Evolutionary conservation across 768 basidiomycete genomes (phyloP).

Genomic region (Pulveroboletus sp.): DNA sequence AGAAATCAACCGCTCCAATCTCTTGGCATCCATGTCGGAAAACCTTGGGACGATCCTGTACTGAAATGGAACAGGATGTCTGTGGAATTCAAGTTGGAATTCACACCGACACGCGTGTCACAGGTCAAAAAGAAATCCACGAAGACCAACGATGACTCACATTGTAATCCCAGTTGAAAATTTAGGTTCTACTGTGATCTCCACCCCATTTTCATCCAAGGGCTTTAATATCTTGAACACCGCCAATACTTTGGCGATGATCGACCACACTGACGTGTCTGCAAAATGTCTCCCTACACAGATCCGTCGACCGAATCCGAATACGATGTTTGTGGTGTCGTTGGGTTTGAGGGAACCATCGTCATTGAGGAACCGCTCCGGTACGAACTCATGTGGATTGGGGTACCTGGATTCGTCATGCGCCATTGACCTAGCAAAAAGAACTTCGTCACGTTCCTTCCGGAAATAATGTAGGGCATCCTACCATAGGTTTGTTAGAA

Average conservation of each 20-base stretch:
- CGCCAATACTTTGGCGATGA: too few species aligned
- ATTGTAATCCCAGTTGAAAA: not conserved
- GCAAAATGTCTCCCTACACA: constrained; percentile 22
- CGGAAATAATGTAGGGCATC: not conserved
- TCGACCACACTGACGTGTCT: constrained; percentile 14
- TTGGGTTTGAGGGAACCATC: too few species aligned
- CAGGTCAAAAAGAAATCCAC: too few species aligned
- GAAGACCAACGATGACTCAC: constrained; percentile 1
- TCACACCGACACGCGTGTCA: too few species aligned
- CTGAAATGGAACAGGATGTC: too few species aligned
- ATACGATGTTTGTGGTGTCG: constrained; percentile 24
- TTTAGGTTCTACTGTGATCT: too few species aligned
- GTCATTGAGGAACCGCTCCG: too few species aligned
- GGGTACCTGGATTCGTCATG: constrained; percentile 35
- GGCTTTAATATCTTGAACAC: too few species aligned
- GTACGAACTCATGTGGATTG: constrained; percentile 32
- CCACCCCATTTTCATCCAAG: too few species aligned
- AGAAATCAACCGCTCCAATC: constrained; percentile 3
- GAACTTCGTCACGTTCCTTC: not conserved
- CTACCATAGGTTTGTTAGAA: constrained; percentile 12
- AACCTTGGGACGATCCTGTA: constrained; percentile 7
- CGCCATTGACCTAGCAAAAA: constrained; percentile 4
- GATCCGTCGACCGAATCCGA: constrained; percentile 26
- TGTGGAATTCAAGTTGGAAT: not conserved
- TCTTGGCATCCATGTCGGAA: not conserved